Percentiles rank a stretch among this genome's conserved stretches.
These are phyloP conservation scores for Tricholoma hemisulphureum DNA, from an alignment of 768 basidiomycete species.

Conservation along the genomic window DNA sequence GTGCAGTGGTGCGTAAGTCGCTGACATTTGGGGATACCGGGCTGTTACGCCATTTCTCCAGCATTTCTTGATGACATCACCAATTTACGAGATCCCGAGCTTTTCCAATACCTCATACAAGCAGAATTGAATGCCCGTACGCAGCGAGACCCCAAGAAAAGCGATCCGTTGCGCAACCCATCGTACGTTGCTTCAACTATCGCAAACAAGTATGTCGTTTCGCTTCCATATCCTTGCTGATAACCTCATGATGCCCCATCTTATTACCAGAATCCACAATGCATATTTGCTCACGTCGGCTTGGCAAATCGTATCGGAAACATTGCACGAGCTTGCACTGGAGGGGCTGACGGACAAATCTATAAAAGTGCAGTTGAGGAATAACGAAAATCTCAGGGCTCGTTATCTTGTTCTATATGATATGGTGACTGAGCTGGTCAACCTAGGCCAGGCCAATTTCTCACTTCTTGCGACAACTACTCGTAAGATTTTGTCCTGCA, in stretches of 20 bases:
- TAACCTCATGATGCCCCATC: constrained; percentile 1
- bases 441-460: constrained; percentile 62
- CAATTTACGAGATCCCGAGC: constrained; percentile 61
- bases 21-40: not conserved
- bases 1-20: constrained; percentile 51
- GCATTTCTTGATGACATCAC: constrained; percentile 71
- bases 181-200: constrained; percentile 56
- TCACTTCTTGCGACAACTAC: constrained; percentile 68
- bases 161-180: constrained; percentile 37
- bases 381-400: constrained; percentile 47
- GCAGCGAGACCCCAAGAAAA: constrained; percentile 29
- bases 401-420: constrained; percentile 66
- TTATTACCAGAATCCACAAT: constrained; percentile 68
- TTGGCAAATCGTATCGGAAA: constrained; percentile 71
- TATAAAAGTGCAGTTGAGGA: constrained; percentile 53
- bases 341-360: constrained; percentile 53
- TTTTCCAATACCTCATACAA: constrained; percentile 58
- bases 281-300: constrained; percentile 78
- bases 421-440: constrained; percentile 57
- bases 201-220: constrained; percentile 48
- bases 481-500: constrained; percentile 44
- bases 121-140: constrained; percentile 55
- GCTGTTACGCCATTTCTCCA: constrained; percentile 22
- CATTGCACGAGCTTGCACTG: constrained; percentile 53
- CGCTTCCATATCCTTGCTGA: not conserved